A percentile compares a stretch with the other conserved stretches of the same genome.
phyloP scores from a whole-genome alignment of 1,139 yeast species.

The Candida anutae region DNA sequence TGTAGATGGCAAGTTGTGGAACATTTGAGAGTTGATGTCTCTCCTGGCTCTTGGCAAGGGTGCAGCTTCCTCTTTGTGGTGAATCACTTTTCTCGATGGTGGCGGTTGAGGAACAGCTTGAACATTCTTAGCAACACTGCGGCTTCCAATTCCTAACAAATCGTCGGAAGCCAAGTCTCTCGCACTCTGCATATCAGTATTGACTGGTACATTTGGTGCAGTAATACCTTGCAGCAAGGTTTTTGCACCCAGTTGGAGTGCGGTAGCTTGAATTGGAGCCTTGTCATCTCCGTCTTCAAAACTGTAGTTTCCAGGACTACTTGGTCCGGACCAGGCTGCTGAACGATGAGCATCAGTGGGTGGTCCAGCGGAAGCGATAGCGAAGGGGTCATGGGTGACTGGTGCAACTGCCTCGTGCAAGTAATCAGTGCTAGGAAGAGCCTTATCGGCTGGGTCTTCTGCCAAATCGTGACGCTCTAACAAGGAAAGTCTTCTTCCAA shows the following conservation, averaged over 20 bases:
- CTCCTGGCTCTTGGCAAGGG: conserved; percentile 19
- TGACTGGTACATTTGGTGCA: too few species aligned
- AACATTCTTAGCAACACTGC: too few species aligned
- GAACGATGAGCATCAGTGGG: conserved; percentile 1
- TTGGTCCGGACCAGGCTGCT: conserved; percentile 7
- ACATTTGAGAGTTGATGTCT: conserved; percentile 47
- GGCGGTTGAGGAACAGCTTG: conserved; percentile 59
- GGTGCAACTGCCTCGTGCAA: too few species aligned
- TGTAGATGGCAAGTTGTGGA: conserved; percentile 42
- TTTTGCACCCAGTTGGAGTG: too few species aligned
- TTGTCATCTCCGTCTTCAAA: conserved; percentile 34
- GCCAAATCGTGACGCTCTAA: conserved; percentile 27
- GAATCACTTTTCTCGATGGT: conserved; percentile 55
- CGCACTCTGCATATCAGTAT: too few species aligned
- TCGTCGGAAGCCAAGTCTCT: too few species aligned
- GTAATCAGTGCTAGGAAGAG: not conserved
- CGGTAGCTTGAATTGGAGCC: conserved; percentile 1
- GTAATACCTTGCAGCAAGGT: too few species aligned
- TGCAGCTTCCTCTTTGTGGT: conserved; percentile 11
- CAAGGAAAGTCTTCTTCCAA: conserved; percentile 18
- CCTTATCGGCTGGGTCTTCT: conserved; percentile 3
- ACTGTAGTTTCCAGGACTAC: conserved; percentile 28
- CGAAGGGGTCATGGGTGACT: not conserved
- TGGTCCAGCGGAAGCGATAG: conserved; percentile 1
- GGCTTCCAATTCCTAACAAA: too few species aligned